A percentile compares a stretch with the other conserved stretches of the same genome.
These are phyloP conservation scores for Podila horticola DNA, from an alignment of 192 early-diverging fungal genomes.

Conservation along the genomic window DNA sequence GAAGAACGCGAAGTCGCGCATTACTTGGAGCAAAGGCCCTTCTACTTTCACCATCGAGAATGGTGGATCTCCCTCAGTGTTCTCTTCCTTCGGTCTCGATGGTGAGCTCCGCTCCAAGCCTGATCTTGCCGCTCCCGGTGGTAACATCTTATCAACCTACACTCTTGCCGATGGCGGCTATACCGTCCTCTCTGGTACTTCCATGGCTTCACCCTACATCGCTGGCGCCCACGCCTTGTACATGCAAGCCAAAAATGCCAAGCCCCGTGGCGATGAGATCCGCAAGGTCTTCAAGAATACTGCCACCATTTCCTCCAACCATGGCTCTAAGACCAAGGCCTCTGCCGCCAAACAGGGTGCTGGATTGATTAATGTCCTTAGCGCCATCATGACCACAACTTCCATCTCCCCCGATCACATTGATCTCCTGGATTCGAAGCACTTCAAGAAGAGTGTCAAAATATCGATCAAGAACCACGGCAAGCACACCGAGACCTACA, in stretches of 20 bases:
- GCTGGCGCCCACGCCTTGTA: conserved; percentile 37
- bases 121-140: conserved; percentile 59
- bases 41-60: not conserved
- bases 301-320: conserved; percentile 19
- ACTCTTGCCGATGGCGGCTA: conserved; percentile 54
- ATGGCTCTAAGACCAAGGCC: conserved; percentile 14
- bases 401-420: conserved; percentile 63
- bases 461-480: conserved; percentile 52
- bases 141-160: conserved; percentile 58
- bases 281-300: conserved; percentile 19
- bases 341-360: conserved; percentile 69
- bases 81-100: conserved; percentile 77
- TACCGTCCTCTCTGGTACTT: conserved; percentile 58
- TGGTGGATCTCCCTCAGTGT: conserved; percentile 69
- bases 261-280: conserved; percentile 11
- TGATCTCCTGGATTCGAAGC: conserved; percentile 58
- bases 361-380: conserved; percentile 76
- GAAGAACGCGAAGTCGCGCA: conserved; percentile 6
- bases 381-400: conserved; percentile 64
- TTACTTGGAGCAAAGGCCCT: conserved; percentile 4
- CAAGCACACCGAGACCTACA: conserved; percentile 26
- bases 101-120: conserved; percentile 68
- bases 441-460: conserved; percentile 21
- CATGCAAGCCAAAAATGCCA: conserved; percentile 24
- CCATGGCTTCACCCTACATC: conserved; percentile 58